Evolutionary conservation across 176 grass and related monocot species (phyloP).

Genomic region (Ensete glaucum): DNA sequence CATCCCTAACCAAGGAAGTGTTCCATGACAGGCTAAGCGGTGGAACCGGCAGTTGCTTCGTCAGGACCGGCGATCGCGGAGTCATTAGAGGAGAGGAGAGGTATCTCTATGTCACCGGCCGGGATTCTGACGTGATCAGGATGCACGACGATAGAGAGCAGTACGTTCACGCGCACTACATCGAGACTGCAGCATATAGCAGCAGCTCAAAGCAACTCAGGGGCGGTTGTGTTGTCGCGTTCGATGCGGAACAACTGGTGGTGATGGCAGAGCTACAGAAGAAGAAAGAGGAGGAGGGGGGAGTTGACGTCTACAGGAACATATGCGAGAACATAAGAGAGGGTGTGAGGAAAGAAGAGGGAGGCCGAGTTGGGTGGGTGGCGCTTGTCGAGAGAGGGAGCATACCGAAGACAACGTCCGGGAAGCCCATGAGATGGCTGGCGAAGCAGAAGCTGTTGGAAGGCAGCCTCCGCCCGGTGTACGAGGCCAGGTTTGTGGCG

Average conservation of each 20-base stretch:
- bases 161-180: constrained; percentile 32
- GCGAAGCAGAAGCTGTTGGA: constrained; percentile 37
- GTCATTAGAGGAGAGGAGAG: constrained; percentile 23
- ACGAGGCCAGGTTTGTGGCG: constrained; percentile 23
- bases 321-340: constrained; percentile 29
- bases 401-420: constrained; percentile 52
- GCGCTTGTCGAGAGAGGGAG: constrained; percentile 28
- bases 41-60: constrained; percentile 22
- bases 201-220: constrained; percentile 17
- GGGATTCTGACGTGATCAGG: constrained; percentile 16
- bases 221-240: constrained; percentile 32
- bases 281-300: not conserved
- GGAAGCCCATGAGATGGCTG: constrained; percentile 40
- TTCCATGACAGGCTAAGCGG: constrained; percentile 32
- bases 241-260: constrained; percentile 4
- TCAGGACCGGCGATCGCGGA: constrained; percentile 49
- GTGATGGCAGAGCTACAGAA: constrained; percentile 31
- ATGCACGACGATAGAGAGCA: not conserved
- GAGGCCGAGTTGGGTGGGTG: constrained; percentile 24
- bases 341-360: constrained; percentile 24
- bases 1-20: constrained; percentile 29
- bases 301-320: not conserved
- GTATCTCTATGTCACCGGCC: constrained; percentile 37
- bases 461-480: constrained; percentile 14
- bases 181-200: constrained; percentile 23